These are phyloP conservation scores for Vitellaria paradoxa DNA, from an alignment of 179 eudicot genomes.

Conservation along the genomic window DNA sequence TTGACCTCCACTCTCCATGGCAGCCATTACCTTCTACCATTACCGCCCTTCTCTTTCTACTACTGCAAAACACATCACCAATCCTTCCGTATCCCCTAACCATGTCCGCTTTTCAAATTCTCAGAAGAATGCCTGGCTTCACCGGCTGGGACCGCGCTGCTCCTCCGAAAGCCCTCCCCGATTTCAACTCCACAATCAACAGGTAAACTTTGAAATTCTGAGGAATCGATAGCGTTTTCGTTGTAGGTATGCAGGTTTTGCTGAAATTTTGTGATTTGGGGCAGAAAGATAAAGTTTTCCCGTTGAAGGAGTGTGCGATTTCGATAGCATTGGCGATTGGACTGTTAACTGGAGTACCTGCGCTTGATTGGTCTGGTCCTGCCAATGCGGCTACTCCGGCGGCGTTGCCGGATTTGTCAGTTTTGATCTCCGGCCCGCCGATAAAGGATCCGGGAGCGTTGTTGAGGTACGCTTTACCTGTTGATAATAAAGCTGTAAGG, in stretches of 20 bases:
- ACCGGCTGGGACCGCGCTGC: conserved; percentile 29
- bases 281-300: conserved; percentile 49
- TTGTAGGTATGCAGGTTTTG: background rate
- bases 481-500: conserved; percentile 87
- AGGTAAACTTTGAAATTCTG: conserved; percentile 31
- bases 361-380: conserved; percentile 33
- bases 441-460: conserved; percentile 93
- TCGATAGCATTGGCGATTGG: conserved; percentile 79
- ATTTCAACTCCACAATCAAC: conserved; percentile 25
- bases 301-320: conserved; percentile 70
- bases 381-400: conserved; percentile 44
- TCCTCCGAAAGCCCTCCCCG: conserved; percentile 35
- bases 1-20: conserved; percentile 38
- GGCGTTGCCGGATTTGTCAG: conserved; percentile 70
- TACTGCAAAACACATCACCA: conserved; percentile 27
- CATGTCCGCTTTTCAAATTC: conserved; percentile 17
- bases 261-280: background rate
- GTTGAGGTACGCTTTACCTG: conserved; percentile 82
- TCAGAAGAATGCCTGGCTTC: conserved; percentile 19
- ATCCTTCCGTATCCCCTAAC: conserved; percentile 25
- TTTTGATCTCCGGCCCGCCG: conserved; percentile 93
- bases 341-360: conserved; percentile 64
- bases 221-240: background rate
- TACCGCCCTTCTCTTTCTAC: conserved; percentile 32
- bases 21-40: conserved; percentile 49